Conservation (phyloP, 192 early-diverging fungal genomes). For the Gaertneriomyces sp. region DNA sequence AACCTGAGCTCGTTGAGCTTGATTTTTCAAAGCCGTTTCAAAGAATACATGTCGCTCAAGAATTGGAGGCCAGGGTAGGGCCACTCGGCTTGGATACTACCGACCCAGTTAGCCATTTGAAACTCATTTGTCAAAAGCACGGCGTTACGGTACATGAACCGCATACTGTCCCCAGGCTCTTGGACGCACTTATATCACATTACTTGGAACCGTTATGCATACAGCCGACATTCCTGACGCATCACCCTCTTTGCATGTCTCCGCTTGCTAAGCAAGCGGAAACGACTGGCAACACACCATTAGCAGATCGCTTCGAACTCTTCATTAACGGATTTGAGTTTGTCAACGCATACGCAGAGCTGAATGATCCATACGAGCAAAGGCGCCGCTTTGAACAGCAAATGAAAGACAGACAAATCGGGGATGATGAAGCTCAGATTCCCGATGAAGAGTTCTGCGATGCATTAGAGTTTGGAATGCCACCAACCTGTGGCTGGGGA, state of each 20-base stretch:
- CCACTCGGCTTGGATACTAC: constrained; percentile 16
- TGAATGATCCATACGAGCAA: constrained; percentile 82
- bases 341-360: constrained; percentile 84
- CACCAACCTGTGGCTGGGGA: constrained; percentile 87
- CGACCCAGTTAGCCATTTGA: constrained; percentile 29
- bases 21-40: constrained; percentile 29
- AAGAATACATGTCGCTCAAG: constrained; percentile 28
- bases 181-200: constrained; percentile 69
- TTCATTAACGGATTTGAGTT: constrained; percentile 75
- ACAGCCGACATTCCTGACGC: constrained; percentile 77
- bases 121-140: constrained; percentile 29
- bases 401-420: constrained; percentile 54
- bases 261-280: constrained; percentile 65
- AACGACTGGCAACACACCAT: not conserved
- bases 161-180: constrained; percentile 60
- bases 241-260: constrained; percentile 76
- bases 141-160: constrained; percentile 45
- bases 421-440: constrained; percentile 73
- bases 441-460: constrained; percentile 70
- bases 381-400: constrained; percentile 26
- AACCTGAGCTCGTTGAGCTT: constrained; percentile 17
- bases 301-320: constrained; percentile 69
- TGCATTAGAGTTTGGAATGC: constrained; percentile 78
- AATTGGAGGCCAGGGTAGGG: constrained; percentile 23
- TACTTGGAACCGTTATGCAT: constrained; percentile 74